These are phyloP conservation scores for Penicillium sp. DNA, from an alignment of 2,329 filamentous ascomycete genomes.

Conservation along the genomic window DNA sequence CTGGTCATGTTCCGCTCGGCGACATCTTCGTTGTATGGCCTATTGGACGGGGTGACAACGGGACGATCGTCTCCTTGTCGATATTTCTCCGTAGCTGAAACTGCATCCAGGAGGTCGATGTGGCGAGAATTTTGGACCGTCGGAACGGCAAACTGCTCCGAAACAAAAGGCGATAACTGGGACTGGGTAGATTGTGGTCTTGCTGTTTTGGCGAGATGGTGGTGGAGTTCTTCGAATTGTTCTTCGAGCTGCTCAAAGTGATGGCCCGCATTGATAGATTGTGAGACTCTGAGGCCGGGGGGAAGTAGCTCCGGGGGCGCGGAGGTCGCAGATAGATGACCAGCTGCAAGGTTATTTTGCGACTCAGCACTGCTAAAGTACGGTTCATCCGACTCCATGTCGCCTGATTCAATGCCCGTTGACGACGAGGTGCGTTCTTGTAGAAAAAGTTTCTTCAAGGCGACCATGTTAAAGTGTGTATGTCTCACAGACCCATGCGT, in stretches of 20 bases:
- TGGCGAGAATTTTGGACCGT: constrained; percentile 30
- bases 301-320: constrained; percentile 12
- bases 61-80: constrained; percentile 19
- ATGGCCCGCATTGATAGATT: constrained; percentile 25
- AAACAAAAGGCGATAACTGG: constrained; percentile 22
- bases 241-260: constrained; percentile 39
- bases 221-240: constrained; percentile 39
- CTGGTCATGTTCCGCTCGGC: constrained; percentile 42
- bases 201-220: constrained; percentile 25
- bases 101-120: constrained; percentile 40
- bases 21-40: constrained; percentile 42
- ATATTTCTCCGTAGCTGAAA: constrained; percentile 34
- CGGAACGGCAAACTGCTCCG: constrained; percentile 18
- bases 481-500: constrained; percentile 2
- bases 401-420: constrained; percentile 9
- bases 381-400: constrained; percentile 1
- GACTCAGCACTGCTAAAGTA: constrained; percentile 7
- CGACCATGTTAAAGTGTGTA: constrained; percentile 28
- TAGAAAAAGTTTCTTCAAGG: constrained; percentile 33
- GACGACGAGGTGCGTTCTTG: constrained; percentile 22
- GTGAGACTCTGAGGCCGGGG: constrained; percentile 14
- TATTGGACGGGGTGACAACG: constrained; percentile 28
- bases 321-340: constrained; percentile 1
- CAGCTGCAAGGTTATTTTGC: constrained; percentile 8
- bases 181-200: constrained; percentile 28